Evolutionary conservation across 441 rosid species (phyloP), one percentile per base, ranked within the genome.

Genomic region (Oxalis stricta): DNA sequence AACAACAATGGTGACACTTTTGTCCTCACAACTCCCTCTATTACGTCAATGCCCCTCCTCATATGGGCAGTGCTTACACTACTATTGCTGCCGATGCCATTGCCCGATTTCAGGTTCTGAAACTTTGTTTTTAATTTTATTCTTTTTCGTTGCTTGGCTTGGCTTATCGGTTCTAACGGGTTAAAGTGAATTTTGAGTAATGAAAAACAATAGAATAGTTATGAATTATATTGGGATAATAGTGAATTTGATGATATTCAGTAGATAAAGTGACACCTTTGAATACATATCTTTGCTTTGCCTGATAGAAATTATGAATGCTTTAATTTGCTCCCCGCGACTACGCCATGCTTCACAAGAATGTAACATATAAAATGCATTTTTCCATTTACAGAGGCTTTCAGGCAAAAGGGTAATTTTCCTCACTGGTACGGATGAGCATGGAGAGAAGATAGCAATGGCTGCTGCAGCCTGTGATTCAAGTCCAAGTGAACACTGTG

Each of bases 11-110:
- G 38, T 4, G 77, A 69, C 30, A 66, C 77, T 36, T 85, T 80
- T 65, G 83, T 89, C 52, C 74, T 89, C 55, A 78, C 96, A 0
- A 89, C 96, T 56, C 98, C 94, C 96, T 89, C 57, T 89, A 82
- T 69, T 89, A 89, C 66, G 96, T 89, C 2, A 89, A 89, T 75
- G 96, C 98, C 60, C 94, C 96, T 76, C 98, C 98, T 13, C 98
- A 85, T 51, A 85, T 85, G 98, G 98, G 98, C 20, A 85, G 98
- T 60, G 98, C 96, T 29, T 89, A 89, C 72, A 76, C 94, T 41
- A 89, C 98, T 50, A 85, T 89, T 19, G 92, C 96, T 34, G 98
- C 94, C 31, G 96, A 89, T 59, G 84, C 89, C 40, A 69, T 85
- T 43, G 89, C 94, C 44, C 85, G 98, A 24, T 89, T 85, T 70